These are phyloP conservation scores for Fusarium denticulatum DNA, from an alignment of 2,329 filamentous ascomycete genomes.

Conservation along the genomic window DNA sequence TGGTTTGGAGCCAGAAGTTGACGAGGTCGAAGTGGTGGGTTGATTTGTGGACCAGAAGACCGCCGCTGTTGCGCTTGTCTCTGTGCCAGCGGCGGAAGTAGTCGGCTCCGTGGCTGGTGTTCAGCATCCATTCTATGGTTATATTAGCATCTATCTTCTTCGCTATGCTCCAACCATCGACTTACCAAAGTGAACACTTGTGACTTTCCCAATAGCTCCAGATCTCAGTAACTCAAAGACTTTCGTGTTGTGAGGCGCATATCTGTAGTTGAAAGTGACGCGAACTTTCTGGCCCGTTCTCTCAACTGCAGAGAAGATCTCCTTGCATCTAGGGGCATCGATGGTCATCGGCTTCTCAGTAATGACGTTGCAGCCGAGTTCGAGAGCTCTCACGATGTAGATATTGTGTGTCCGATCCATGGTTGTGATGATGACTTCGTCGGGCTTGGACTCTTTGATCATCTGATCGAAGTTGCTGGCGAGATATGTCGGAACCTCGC, in stretches of 20 bases:
- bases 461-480: conserved; percentile 67
- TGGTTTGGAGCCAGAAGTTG: conserved; percentile 69
- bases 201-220: conserved; percentile 65
- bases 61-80: conserved; percentile 68
- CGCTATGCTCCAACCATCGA: rapidly evolving
- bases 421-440: conserved; percentile 71
- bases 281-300: conserved; percentile 57
- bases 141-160: background rate
- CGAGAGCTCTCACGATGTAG: conserved; percentile 68
- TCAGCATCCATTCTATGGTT: conserved; percentile 65
- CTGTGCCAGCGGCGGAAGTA: conserved; percentile 73
- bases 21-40: conserved; percentile 73
- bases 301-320: conserved; percentile 54
- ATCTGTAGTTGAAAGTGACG: conserved; percentile 72
- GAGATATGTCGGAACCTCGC: conserved; percentile 62
- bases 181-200: conserved; percentile 63
- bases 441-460: conserved; percentile 64
- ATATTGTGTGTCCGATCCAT: conserved; percentile 70
- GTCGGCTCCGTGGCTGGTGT: conserved; percentile 69
- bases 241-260: conserved; percentile 72
- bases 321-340: conserved; percentile 62
- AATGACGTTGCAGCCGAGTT: conserved; percentile 68
- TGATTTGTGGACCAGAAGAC: conserved; percentile 69
- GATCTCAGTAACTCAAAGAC: conserved; percentile 63
- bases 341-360: conserved; percentile 74